Percentiles rank a stretch among this genome's conserved stretches.
These are phyloP conservation scores for Nicotiana tomentosiformis DNA, from an alignment of 257 asterid species.

Conservation along the genomic window DNA sequence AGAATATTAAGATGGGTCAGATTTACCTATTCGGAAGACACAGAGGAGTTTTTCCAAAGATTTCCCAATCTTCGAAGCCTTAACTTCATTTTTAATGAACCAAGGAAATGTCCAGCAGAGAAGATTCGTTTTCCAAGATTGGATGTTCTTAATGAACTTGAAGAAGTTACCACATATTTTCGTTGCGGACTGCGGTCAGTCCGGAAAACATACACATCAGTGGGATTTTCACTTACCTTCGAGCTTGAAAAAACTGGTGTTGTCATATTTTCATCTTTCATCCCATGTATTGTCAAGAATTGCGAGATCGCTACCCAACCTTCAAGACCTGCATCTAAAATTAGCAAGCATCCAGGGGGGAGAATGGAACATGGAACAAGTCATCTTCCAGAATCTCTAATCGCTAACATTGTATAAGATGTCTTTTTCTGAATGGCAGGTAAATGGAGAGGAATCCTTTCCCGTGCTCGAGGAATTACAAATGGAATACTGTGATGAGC, in stretches of 20 bases:
- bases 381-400: background rate
- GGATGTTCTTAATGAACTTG: background rate
- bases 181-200: too few species aligned
- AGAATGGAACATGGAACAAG: background rate
- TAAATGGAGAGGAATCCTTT: background rate
- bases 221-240: background rate
- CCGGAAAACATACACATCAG: background rate
- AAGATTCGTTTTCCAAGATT: background rate
- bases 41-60: background rate
- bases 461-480: background rate
- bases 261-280: background rate
- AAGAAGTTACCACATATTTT: background rate
- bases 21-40: background rate
- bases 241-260: background rate
- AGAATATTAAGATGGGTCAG: background rate
- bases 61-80: conserved; percentile 2
- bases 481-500: fast-evolving
- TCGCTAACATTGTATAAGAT: fast-evolving
- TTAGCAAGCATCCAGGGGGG: background rate
- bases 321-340: background rate
- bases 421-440: background rate
- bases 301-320: background rate
- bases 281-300: background rate
- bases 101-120: background rate
- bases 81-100: background rate